Evolutionary conservation across 352 stramenopile species (phyloP).

Genomic region (Aphanomyces euteiches): DNA sequence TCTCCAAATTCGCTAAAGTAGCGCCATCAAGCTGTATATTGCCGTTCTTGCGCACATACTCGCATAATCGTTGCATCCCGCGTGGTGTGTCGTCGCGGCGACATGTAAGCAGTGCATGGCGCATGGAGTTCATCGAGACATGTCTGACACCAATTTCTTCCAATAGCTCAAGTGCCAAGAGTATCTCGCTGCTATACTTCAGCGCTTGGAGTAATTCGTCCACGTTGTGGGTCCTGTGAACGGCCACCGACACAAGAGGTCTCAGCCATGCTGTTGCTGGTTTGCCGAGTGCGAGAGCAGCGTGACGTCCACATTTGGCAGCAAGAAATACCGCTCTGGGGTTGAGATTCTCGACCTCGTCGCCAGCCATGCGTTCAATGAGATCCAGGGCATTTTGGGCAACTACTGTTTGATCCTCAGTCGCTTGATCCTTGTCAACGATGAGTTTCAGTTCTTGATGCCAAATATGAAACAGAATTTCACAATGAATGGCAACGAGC

Average conservation of each 20-base stretch:
- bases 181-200: background rate
- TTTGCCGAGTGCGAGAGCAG: no score
- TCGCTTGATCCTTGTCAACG: background rate
- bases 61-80: constrained; percentile 2
- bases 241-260: no score
- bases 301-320: background rate
- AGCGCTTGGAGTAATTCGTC: background rate
- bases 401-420: background rate
- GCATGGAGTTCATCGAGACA: background rate
- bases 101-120: background rate
- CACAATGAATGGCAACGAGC: constrained; percentile 2
- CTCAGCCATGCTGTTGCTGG: no score
- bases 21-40: background rate
- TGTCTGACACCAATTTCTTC: background rate
- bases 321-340: background rate
- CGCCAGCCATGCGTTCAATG: constrained; percentile 18
- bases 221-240: background rate
- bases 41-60: background rate
- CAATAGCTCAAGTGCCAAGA: background rate
- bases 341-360: background rate
- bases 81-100: background rate
- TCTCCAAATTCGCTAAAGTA: background rate
- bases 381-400: background rate
- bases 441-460: no score
- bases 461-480: constrained; percentile 14